Evolutionary conservation across 2,329 filamentous ascomycete genomes (phyloP), one percentile per base, ranked within the genome.

Genomic region (Colletotrichum simmondsii): DNA sequence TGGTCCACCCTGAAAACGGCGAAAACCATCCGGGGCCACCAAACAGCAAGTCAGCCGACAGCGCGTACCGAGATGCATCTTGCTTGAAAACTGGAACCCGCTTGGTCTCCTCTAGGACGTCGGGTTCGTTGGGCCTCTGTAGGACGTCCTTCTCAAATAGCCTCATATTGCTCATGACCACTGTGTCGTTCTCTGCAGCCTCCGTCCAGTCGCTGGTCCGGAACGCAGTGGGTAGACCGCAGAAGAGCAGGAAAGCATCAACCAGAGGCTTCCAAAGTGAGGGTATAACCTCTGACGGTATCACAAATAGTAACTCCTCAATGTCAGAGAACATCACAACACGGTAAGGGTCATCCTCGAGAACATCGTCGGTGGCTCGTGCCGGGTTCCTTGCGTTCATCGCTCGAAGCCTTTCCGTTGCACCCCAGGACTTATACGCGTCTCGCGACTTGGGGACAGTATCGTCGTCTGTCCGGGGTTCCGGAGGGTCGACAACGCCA

Each of bases 311-410:
- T 32, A 93, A 86, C 0, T 89, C 86, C 74, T 90, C 84, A 24
- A 98, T 85, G 79, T 98, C 97, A 0, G 91, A 89, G 76, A 92
- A 95, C 78, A 98, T 89, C 58, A 98, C 89, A 4, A 97, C 90
- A 46, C 95, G 89, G 76, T 93, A 97, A 0, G 95, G 93, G 77
- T 98, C 96, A 71, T 95, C 92, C 75, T 94, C 92, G 19, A 88
- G 89, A 2, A 90, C 87, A 30, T 95, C 91, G 79, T 98, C 95
- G 73, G 93, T 85, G 0, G 93, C 93, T 61, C 93, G 90, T 19
- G 93, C 93, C 6, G 95, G 94, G 68, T 91, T 84, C 53, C 84
- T 85, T 10, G 92, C 86, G 54, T 83, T 82, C 16, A 78, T 74
- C 1, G 85, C 84, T 32, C 83, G 84, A 12, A 84, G 81, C n/a